Evolutionary conservation across 1,284 basidiomycete genomes (phyloP).

Genomic region (Apiotrichum montevideense): DNA sequence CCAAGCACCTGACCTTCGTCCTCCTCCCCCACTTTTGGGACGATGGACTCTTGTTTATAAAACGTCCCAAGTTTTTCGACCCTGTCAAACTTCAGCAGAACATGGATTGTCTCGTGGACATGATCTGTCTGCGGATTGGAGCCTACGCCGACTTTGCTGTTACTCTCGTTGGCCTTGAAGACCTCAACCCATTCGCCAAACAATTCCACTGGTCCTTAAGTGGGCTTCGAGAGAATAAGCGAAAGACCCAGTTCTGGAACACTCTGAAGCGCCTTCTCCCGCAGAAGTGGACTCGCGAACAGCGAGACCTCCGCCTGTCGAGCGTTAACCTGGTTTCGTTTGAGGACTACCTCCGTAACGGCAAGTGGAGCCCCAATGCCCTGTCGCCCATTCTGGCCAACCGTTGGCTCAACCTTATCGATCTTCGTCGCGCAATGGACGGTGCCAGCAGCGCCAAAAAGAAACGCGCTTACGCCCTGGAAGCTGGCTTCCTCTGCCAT

Average conservation of each 20-base stretch:
- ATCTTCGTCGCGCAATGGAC: background rate
- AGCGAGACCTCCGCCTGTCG: background rate
- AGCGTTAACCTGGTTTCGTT: background rate
- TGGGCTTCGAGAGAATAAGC: background rate
- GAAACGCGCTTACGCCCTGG: background rate
- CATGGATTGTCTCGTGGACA: background rate
- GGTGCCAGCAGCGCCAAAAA: background rate
- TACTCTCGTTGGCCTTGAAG: constrained; percentile 8
- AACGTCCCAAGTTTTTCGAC: background rate
- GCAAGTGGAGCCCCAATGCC: background rate
- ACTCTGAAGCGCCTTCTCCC: background rate
- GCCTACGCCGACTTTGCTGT: background rate
- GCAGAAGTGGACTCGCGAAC: background rate
- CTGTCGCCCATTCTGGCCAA: background rate
- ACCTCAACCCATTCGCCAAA: constrained; percentile 1
- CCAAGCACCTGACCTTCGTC: background rate
- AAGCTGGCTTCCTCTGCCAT: background rate
- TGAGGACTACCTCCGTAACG: background rate
- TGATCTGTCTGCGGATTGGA: background rate
- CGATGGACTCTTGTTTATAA: background rate
- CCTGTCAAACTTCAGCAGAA: background rate
- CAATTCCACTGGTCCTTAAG: background rate
- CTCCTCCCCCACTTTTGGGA: background rate
- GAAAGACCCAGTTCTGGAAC: background rate
- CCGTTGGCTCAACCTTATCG: background rate